Base-by-base conservation (phyloP, 495 filamentous ascomycete species). In the Penicillium parvum region DNA sequence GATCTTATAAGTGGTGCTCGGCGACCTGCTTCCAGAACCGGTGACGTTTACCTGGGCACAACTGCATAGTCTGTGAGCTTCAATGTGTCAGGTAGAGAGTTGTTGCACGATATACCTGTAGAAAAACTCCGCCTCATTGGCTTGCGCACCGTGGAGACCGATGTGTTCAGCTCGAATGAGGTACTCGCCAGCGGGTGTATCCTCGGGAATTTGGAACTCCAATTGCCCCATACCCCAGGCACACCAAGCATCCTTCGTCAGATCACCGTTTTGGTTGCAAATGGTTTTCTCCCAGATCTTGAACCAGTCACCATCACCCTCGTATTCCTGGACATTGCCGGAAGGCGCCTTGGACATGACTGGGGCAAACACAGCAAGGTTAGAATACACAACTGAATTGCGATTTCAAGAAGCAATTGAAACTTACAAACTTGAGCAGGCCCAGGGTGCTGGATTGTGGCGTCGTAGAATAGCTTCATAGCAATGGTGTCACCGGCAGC, bases 121-220 rank as follows among this genome's bases (percentile, higher is more conserved):
- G 14, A 50, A 54, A 21, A 54, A 46, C 38, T 54, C 51, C 9
- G 52, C 52, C 40, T 55, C 39, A 7, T 55, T 51, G 39, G 1
- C 20, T 6, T 51, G 47, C 5, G 52, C 47, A 8, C 36, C 35
- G n/a, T 55, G 52, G 7, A 55, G 52, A 25, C 52, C 77, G n/a
- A 83, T 70, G 14, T 73, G 71, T 54, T 83, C 78, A 39, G 77
- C 75, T 3, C 81, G 72, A 37, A 83, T 63, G 37, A 84, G 74
- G 45, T 84, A 84, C 42, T 82, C 74, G 37, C 81, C 81, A 33
- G 58, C 61, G 1, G 72, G 65, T 48, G 79, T 65, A 38, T 64
- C 67, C 47, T 65, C 63, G 10, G 79, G 79, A 47, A 84, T 75
- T 30, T 64, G 75, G 61, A 67, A 72, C 26, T 52, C 50, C 19